Conservation (phyloP, 441 rosid genomes). For the Populus trichocarpa region DNA sequence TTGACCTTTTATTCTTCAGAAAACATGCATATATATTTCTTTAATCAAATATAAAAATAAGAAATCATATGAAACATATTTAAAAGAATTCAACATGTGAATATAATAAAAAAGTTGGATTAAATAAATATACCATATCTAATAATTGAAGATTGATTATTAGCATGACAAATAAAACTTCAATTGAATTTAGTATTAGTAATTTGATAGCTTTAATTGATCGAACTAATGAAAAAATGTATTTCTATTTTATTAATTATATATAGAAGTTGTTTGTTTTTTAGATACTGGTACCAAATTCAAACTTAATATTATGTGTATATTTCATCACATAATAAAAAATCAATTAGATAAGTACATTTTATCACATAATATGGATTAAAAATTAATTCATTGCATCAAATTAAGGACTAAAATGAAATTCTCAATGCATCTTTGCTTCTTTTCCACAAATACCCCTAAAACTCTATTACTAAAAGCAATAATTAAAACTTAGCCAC, state of each 20-base stretch:
- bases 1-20: neutral
- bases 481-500: neutral
- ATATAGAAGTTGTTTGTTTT: no score
- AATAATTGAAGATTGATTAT: neutral
- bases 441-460: neutral
- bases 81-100: neutral
- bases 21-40: neutral
- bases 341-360: neutral
- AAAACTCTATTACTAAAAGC: neutral
- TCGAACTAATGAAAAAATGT: no score
- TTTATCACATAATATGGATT: neutral
- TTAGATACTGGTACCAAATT: no score
- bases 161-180: neutral
- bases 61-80: neutral
- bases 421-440: neutral
- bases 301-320: neutral
- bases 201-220: no score
- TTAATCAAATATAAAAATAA: neutral
- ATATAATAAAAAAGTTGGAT: no score
- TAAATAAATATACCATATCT: neutral
- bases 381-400: neutral
- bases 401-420: neutral
- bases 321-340: neutral
- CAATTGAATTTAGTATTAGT: neutral
- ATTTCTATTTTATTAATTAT: no score